phyloP scores from a whole-genome alignment of 2,329 filamentous ascomycete genomes.

The Penicillium sp. region DNA sequence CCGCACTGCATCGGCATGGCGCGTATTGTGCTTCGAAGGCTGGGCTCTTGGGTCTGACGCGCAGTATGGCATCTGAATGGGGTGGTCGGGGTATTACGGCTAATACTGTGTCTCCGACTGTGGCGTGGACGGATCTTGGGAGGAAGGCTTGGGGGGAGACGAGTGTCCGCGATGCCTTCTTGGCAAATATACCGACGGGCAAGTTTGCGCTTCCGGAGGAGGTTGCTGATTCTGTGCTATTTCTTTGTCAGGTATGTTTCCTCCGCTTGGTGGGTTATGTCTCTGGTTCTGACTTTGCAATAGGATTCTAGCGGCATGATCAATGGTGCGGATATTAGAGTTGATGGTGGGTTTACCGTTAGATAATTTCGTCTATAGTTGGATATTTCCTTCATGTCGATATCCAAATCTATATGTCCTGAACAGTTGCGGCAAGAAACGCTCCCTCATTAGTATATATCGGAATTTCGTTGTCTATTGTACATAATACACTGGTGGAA shows the following conservation, averaged over 20 bases:
- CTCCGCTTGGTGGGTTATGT: neutral
- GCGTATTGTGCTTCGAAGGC: constrained; percentile 51
- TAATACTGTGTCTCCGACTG: constrained; percentile 47
- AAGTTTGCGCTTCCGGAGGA: constrained; percentile 41
- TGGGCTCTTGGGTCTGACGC: constrained; percentile 44
- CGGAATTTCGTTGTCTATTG: neutral
- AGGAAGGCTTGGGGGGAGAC: constrained; percentile 43
- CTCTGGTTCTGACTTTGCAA: neutral
- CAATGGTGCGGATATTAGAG: constrained; percentile 40
- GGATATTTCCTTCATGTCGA: neutral
- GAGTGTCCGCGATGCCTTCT: constrained; percentile 35
- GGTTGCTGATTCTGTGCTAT: constrained; percentile 40
- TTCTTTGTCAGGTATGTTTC: constrained; percentile 36
- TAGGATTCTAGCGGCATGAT: constrained; percentile 43
- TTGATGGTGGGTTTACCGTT: constrained; percentile 43
- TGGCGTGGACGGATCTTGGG: constrained; percentile 48
- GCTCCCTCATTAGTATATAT: too few species aligned
- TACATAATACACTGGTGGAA: too few species aligned
- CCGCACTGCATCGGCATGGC: constrained; percentile 45
- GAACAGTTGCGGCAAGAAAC: too few species aligned
- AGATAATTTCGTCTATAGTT: constrained; percentile 14
- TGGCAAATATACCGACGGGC: constrained; percentile 40
- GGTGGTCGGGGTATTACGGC: constrained; percentile 45
- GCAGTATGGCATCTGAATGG: constrained; percentile 50
- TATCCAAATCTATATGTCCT: too few species aligned